Conservation (phyloP, 1,284 basidiomycete genomes). For the Pyrrhoderma noxium region DNA sequence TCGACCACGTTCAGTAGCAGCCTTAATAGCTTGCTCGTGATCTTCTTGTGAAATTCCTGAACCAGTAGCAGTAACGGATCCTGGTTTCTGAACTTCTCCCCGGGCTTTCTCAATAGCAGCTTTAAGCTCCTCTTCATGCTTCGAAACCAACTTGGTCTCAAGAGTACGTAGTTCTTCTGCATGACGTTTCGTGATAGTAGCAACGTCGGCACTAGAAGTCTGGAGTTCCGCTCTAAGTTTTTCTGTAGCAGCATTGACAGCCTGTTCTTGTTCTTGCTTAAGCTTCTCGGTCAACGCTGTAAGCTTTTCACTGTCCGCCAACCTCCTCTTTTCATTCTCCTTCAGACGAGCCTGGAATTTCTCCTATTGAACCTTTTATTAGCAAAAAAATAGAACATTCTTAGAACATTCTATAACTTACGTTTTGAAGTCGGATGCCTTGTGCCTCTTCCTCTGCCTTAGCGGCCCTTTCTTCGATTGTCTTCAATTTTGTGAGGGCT, state of each 20-base stretch:
- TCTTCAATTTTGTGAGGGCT: slow-evolving; percentile 48
- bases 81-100: slow-evolving; percentile 42
- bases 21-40: slow-evolving; percentile 48
- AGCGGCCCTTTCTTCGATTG: slow-evolving; percentile 37
- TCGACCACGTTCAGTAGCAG: slow-evolving; percentile 60
- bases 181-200: slow-evolving; percentile 43
- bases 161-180: slow-evolving; percentile 50
- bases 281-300: slow-evolving; percentile 24
- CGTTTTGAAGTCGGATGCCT: slow-evolving; percentile 32
- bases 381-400: slow-evolving; percentile 2
- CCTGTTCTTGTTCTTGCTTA: slow-evolving; percentile 32
- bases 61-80: slow-evolving; percentile 39
- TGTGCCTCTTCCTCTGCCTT: slow-evolving; percentile 42
- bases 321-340: slow-evolving; percentile 32
- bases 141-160: slow-evolving; percentile 42
- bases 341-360: slow-evolving; percentile 37
- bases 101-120: slow-evolving; percentile 27
- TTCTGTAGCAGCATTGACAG: slow-evolving; percentile 47
- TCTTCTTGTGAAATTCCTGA: slow-evolving; percentile 29
- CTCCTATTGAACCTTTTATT: slow-evolving; percentile 28
- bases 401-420: slow-evolving; percentile 21
- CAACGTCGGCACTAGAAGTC: slow-evolving; percentile 25
- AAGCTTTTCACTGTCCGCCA: slow-evolving; percentile 31
- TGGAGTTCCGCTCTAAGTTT: slow-evolving; percentile 37
- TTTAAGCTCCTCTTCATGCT: slow-evolving; percentile 52